A percentile compares a stretch with the other conserved stretches of the same genome.
These are phyloP conservation scores for Golubevia pallescens DNA, from an alignment of 1,284 basidiomycete species.

Conservation along the genomic window DNA sequence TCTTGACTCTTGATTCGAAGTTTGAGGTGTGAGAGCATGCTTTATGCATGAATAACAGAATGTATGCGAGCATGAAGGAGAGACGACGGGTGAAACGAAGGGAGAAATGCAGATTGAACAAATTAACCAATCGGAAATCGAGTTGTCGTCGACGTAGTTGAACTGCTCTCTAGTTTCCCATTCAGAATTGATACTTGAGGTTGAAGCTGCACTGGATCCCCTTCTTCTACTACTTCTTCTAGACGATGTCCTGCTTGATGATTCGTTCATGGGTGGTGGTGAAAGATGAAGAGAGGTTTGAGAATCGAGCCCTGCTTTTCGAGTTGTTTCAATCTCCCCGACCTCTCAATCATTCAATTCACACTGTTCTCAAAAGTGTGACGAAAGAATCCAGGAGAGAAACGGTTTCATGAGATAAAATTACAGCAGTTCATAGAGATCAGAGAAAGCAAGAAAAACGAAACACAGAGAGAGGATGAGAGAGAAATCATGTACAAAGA, in stretches of 20 bases:
- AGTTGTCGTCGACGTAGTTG: constrained; percentile 24
- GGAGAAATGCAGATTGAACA: constrained; percentile 36
- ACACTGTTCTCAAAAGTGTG: no score
- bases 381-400: no score
- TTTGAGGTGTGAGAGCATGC: constrained; percentile 13
- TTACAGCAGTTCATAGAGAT: no score
- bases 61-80: constrained; percentile 31
- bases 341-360: no score
- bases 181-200: not conserved
- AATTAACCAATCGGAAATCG: constrained; percentile 25
- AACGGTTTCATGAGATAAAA: no score
- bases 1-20: not conserved
- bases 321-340: no score
- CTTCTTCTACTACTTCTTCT: not conserved
- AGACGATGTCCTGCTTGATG: not conserved
- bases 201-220: not conserved
- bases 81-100: constrained; percentile 30
- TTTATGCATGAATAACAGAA: constrained; percentile 40
- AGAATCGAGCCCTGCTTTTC: no score
- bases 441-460: no score
- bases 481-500: no score
- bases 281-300: no score
- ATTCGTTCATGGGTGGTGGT: not conserved
- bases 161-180: constrained; percentile 28
- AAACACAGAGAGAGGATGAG: no score